Base-by-base conservation (phyloP, 2,329 filamentous ascomycete species). In the Cladosporium austrohemisphaericum region DNA sequence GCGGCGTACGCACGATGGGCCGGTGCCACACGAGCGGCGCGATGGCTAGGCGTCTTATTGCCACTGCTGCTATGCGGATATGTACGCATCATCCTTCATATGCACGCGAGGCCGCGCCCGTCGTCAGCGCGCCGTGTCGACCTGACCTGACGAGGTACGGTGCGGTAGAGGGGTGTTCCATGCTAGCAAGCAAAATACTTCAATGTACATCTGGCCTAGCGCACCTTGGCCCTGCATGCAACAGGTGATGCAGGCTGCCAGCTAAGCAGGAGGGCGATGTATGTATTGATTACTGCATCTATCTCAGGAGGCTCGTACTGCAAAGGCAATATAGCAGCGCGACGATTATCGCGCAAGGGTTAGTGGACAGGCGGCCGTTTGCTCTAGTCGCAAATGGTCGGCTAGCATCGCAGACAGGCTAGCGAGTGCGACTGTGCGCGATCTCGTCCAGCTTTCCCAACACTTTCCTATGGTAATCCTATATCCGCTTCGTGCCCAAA, bases 181-280 rank as follows among this genome's bases (percentile, higher is more conserved):
- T n/a, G 38, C 18, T 28, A 26, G 26, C 25, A 41, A 10, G 38
- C 38, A 41, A 18, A 25, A 20, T 28, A 26, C 37, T 18, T 40
- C 37, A n/a, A 20, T 40, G 22, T 40, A 40, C 38, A 41, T 41
- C 16, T 31, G 38, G 25, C 14, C 38, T 41, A 41, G 38, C 16
- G 26, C 19, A 10, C 33, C 44, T 47, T 47, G 32, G 43, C 32
- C 43, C 22, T 35, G 41, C 41, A 45, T n/a, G 43, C 43, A 33
- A 25, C 41, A 36, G 31, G 31, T 46, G 32, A 35, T n/a, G 38
- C 38, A 29, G 23, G 19, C 26, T n/a, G 16, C 26, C 16, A 43
- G 36, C 11, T 2, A 6, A n/a, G 14, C 8, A 26, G 19, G 37
- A 23, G 37, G 13, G 29, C 22, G 37, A 22, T 23, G 2, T 23